phyloP scores from a whole-genome alignment of 1,284 basidiomycete species.

The Flammula alnicola region DNA sequence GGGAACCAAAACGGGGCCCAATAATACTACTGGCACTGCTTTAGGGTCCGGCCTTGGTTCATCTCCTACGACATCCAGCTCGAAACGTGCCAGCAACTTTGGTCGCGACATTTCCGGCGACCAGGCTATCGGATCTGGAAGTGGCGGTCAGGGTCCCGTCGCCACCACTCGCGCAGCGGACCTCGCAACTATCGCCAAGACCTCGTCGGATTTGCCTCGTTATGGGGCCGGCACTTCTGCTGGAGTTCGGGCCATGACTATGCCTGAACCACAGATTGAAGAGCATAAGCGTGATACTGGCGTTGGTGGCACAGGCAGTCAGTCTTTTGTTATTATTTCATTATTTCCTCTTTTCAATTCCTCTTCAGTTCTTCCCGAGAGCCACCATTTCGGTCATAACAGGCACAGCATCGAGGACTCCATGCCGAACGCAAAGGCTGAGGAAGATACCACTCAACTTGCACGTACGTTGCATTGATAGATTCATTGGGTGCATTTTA shows the following conservation, averaged over 20 bases:
- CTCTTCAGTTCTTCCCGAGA: slow-evolving; percentile 17
- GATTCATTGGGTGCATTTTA: background rate
- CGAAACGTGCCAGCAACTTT: background rate
- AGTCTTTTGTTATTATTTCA: background rate
- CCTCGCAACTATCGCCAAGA: too few species aligned
- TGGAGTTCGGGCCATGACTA: background rate
- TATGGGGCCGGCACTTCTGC: background rate
- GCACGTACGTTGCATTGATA: slow-evolving; percentile 24
- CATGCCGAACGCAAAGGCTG: slow-evolving; percentile 26
- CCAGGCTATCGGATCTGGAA: background rate
- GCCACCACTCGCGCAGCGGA: too few species aligned
- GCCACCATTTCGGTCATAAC: slow-evolving; percentile 24
- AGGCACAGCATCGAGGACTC: slow-evolving; percentile 20
- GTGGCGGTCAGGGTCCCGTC: background rate
- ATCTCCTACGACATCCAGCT: background rate
- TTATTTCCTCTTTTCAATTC: background rate
- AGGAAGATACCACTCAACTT: slow-evolving; percentile 31
- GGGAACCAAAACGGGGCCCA: too few species aligned
- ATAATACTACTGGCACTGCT: background rate
- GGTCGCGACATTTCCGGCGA: background rate
- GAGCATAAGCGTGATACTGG: background rate
- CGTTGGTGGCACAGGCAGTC: background rate
- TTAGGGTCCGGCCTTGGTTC: background rate
- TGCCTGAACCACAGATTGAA: background rate
- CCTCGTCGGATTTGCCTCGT: too few species aligned